Conservation (phyloP, 2,329 filamentous ascomycete genomes). For the Cladorrhinum sp. region DNA sequence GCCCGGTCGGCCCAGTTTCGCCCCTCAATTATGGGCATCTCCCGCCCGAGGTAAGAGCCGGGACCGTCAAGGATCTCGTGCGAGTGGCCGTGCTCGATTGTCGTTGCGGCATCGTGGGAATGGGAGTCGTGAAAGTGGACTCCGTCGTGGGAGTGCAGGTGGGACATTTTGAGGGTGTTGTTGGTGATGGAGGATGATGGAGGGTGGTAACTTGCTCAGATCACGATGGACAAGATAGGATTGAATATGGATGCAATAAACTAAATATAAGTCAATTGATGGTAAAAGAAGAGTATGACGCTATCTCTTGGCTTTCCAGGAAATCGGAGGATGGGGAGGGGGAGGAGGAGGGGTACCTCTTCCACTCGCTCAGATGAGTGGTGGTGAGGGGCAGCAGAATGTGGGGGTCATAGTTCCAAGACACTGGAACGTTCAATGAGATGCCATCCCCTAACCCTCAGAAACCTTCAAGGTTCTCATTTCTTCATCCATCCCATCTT, state of each 20-base stretch:
- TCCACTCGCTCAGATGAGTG: not conserved
- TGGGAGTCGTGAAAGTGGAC: conserved; percentile 41
- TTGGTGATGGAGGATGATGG: not conserved
- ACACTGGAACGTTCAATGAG: not conserved
- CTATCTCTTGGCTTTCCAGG: not conserved
- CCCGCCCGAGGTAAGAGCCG: conserved; percentile 81
- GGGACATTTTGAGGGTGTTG: not conserved
- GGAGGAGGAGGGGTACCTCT: not conserved
- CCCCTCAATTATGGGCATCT: conserved; percentile 90
- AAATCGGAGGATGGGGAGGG: not conserved
- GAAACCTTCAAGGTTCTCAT: not conserved
- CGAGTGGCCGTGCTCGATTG: conserved; percentile 81
- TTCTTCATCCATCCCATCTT: not conserved
- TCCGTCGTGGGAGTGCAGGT: conserved; percentile 29
- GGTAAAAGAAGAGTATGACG: not conserved
- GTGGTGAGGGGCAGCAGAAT: conserved; percentile 5
- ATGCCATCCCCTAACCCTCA: not conserved
- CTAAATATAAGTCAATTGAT: not conserved
- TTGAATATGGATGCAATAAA: not conserved
- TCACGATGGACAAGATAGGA: not conserved
- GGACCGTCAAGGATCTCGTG: conserved; percentile 95
- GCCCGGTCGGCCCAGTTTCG: conserved; percentile 84
- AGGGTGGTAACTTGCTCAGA: not conserved
- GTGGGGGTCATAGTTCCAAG: not conserved
- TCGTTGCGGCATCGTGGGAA: conserved; percentile 55